Base-by-base conservation (phyloP, 202 grass and related monocot species). In the Cymbopogon flexuosus region DNA sequence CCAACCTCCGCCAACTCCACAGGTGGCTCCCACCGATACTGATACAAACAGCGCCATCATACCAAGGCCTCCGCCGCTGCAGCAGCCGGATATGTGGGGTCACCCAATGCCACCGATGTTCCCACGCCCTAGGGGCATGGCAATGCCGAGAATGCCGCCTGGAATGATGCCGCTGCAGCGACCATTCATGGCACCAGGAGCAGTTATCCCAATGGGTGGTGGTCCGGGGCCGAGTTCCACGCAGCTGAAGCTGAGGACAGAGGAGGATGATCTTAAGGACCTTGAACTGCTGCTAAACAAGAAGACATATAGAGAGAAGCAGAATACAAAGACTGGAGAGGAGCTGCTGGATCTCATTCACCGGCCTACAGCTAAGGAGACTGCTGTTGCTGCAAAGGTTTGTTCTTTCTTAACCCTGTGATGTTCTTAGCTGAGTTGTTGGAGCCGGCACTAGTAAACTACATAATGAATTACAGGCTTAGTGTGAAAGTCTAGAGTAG, bases 271-370 rank as follows among this genome's bases (percentile, higher is more conserved):
- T 42, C 62, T 99, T 11, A 99, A 99, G 85, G 96, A 99, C 77
- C 84, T 99, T 4, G 96, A 95, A 62, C 60, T 81, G 74, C 80
- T 99, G 74, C 79, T 99, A 39, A 99, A 89, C 70, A 95, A 91
- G 80, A 99, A 95, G 78, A 88, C 92, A 31, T 99, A 94, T 65
- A 99, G 54, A 79, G 96, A 99, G 84, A 91, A 89, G 80, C 92
- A 95, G 84, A 90, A 95, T 72, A 89, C 87, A 1, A 99, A 93
- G 88, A 99, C 96, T 15, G 96, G 96, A 68, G 96, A 99, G 87
- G 96, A 99, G 78, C 90, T 99, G 82, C 85, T 99, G 80, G 96
- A 99, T 90, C 92, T 99, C 47, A 99, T 99, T 83, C 96, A 99
- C 85, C 72, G 96, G 12, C 96, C 96, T 40, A 99, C 96, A 0